Evolutionary conservation across 2,329 filamentous ascomycete species (phyloP), one percentile per base, ranked within the genome.

Genomic region (Golovinomyces cichoracearum): DNA sequence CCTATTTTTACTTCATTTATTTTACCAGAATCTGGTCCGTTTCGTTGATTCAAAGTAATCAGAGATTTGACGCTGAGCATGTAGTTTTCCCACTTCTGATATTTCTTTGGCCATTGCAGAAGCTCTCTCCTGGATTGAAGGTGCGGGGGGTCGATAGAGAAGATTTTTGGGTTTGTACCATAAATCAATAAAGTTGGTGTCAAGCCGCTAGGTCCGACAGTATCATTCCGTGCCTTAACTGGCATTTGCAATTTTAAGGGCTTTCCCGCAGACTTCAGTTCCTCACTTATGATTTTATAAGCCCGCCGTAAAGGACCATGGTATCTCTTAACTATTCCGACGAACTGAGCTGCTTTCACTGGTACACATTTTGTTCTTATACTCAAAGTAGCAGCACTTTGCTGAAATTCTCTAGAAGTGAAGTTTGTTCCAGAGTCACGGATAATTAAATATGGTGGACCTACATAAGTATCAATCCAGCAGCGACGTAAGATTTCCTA

Each of bases 401-500:
- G 27, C 6, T 42, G 35, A 31, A 52, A 48, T 37, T 52, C 33
- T 38, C 35, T 47, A 23, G 23, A 47, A 17, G 44, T 26, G 26
- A 52, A 52, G 22, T 49, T 51, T 23, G 31, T 47, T 26, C 47
- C 47, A 22, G 23, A 25, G 15, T 48, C 35, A 12, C 25, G 19
- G 17, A 23, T 25, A 42, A 47, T 42, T 22, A 25, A 17, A 21
- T 50, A 42, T 7, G 37, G 44, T 6, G 45, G 49, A 12, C 48
- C 38, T 2, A 48, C 17, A 40, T 52, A 52, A 12, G 26, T 50
- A 33, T 52, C 27, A 15, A 50, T 50, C 41, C 41, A 52, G 41
- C 41, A 52, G 7, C 19, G 21, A 15, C 49, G 26, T 23, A 50
- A 17, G 2, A 21, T 19, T 25, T 51, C 38, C 21, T 45, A 51